These are phyloP conservation scores for Coemansia sp. DNA, from an alignment of 192 early-diverging fungal species.

Conservation along the genomic window DNA sequence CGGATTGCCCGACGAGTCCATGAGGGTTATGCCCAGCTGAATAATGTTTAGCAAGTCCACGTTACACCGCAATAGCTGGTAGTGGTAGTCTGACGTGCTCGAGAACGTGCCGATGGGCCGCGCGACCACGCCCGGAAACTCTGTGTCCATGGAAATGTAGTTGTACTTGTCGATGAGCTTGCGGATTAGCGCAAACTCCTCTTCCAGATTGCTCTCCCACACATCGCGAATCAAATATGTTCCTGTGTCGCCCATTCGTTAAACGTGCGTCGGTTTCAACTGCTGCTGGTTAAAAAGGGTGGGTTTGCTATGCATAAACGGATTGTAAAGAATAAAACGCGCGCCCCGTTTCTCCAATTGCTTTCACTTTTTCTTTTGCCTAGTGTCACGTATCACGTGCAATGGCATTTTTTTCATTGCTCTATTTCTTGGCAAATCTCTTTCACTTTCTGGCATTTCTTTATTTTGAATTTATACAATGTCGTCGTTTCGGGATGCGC, in stretches of 20 bases:
- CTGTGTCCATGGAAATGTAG: conserved; percentile 98
- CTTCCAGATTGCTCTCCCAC: conserved; percentile 94
- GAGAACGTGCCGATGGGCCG: conserved; percentile 96
- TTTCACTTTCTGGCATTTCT: neutral
- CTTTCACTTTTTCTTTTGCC: neutral
- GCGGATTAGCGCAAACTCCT: conserved; percentile 84
- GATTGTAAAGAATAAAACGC: no score
- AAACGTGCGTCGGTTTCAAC: neutral
- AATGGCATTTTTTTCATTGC: no score
- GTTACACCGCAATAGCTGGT: conserved; percentile 96
- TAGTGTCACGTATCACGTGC: no score
- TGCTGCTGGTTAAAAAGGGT: neutral
- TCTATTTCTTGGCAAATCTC: neutral
- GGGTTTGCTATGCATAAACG: no score
- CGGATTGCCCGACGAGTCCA: conserved; percentile 79
- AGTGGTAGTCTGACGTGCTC: conserved; percentile 96
- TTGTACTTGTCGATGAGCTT: conserved; percentile 87
- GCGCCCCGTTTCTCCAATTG: neutral
- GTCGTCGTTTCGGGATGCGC: conserved; percentile 48
- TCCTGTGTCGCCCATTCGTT: conserved; percentile 1
- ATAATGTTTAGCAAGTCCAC: conserved; percentile 98
- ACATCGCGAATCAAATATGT: conserved; percentile 70
- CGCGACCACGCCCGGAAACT: conserved; percentile 98
- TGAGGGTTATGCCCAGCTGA: conserved; percentile 94
- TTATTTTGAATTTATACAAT: conserved; percentile 13